Base-by-base conservation (phyloP, 352 stramenopile genomes). In the Globisporangium paroecandrum region DNA sequence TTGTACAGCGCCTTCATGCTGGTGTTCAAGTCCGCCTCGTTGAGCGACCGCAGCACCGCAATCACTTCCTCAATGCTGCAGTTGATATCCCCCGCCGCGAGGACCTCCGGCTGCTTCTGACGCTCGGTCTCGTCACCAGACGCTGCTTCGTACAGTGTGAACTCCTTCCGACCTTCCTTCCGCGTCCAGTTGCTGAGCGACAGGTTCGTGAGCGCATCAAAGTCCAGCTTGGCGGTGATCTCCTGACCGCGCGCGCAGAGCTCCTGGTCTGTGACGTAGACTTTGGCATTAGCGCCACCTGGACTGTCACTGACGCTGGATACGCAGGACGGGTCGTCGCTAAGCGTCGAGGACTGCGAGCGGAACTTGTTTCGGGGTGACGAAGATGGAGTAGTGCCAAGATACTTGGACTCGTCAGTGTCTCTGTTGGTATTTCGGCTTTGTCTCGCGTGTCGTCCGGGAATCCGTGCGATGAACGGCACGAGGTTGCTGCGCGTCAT, bases 301-400 rank as follows among this genome's bases (percentile, higher is more conserved):
- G 64, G 74, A 8, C 69, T 90, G 12, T 83, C 81, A 61, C 71
- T 43, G 27, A 34, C 84, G 18, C 69, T 89, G 29, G 73, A 73
- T 51, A 0, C 25, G 10, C 65, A 58, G 4, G 65, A 78, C 10
- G 82, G 29, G 8, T 60, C 54, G 27, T 60, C 27, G 2, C 54
- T 60, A 18, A 34, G 32, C 27, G 54, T 60, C 27, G 18, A 60
- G 18, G 54, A 60, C 54, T 60, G 54, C 12, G 54, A 60, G 27
- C 54, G 54, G 29, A 60, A 60, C 15, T 60, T 41, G 18, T 46
- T 25, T 12, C n/a, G 47, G 7, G 7, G 4, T 12, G 47, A 25
- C 1, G 20, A 49, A n/a, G 4, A n/a, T 25, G n/a, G 47, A 5
- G 7, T 54, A 12, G 47, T 27, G 18, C 47, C 20, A 5, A 15